These are phyloP conservation scores for Apiospora rasikravindrae DNA, from an alignment of 2,329 filamentous ascomycete genomes.

Conservation along the genomic window DNA sequence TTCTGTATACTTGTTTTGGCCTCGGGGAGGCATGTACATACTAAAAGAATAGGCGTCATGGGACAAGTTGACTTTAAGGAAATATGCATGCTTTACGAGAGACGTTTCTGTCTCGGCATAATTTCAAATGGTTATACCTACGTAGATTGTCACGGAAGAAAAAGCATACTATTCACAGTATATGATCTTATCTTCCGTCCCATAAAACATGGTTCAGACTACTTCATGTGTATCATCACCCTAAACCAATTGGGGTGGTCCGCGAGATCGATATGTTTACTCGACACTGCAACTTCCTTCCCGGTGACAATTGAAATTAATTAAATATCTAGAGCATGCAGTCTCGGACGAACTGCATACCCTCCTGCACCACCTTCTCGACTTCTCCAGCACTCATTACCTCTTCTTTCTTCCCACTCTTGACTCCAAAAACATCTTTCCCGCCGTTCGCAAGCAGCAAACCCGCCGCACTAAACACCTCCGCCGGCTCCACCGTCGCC, in stretches of 20 bases:
- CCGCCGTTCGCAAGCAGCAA: background rate
- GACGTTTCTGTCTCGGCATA: too few relatives aligned
- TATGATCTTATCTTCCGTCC: too few relatives aligned
- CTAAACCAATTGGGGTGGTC: too few relatives aligned
- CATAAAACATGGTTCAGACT: background rate
- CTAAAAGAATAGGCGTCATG: background rate
- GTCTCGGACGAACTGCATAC: background rate
- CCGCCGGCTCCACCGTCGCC: background rate
- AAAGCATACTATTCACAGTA: too few relatives aligned
- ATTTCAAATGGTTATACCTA: too few relatives aligned
- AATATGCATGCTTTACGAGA: too few relatives aligned
- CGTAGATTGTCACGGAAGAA: background rate
- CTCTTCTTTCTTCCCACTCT: background rate
- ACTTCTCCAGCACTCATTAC: background rate
- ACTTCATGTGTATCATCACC: background rate
- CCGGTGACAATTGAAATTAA: background rate
- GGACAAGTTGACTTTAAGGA: background rate
- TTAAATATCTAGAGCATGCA: background rate
- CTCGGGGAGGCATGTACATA: background rate
- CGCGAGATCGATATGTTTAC: background rate
- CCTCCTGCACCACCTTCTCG: background rate
- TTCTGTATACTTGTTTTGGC: too few relatives aligned
- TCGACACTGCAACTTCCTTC: background rate
- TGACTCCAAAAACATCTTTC: background rate
- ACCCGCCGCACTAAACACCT: background rate